Conservation (phyloP, 371 early-diverging fungal genomes). For the Rhizopus microsporus region DNA sequence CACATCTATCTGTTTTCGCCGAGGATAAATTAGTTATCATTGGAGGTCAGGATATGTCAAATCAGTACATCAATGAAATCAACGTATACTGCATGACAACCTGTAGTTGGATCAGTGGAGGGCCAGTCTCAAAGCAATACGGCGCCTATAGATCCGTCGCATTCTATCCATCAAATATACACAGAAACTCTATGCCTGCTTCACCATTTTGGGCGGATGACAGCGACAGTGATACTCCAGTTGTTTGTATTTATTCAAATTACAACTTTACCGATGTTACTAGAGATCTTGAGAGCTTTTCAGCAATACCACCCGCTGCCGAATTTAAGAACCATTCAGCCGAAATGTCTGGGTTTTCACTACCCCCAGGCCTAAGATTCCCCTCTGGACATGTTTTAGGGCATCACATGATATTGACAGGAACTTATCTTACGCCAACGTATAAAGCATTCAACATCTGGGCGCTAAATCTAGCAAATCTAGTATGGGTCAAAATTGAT, state of each 20-base stretch:
- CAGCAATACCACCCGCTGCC: slow-evolving; percentile 35
- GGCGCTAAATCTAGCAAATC: slow-evolving; percentile 67
- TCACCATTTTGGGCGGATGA: slow-evolving; percentile 26
- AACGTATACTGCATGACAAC: slow-evolving; percentile 65
- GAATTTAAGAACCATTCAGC: slow-evolving; percentile 56
- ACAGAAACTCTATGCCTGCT: slow-evolving; percentile 11
- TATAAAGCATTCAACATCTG: slow-evolving; percentile 74
- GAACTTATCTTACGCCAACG: slow-evolving; percentile 71
- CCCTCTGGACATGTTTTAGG: slow-evolving; percentile 69
- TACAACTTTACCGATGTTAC: slow-evolving; percentile 78
- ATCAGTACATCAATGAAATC: slow-evolving; percentile 72
- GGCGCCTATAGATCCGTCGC: slow-evolving; percentile 80
- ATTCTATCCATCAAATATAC: slow-evolving; percentile 30
- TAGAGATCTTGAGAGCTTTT: slow-evolving; percentile 67
- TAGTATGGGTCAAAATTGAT: slow-evolving; percentile 71
- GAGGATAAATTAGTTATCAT: slow-evolving; percentile 62
- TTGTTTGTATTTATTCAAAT: slow-evolving; percentile 74
- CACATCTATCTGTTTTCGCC: slow-evolving; percentile 65
- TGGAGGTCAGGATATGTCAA: slow-evolving; percentile 74
- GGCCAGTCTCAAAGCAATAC: slow-evolving; percentile 64
- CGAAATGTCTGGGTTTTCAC: slow-evolving; percentile 57
- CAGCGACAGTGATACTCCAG: slow-evolving; percentile 11
- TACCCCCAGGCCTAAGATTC: slow-evolving; percentile 82
- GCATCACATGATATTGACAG: slow-evolving; percentile 72
- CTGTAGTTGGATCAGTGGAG: slow-evolving; percentile 62